A percentile compares a stretch with the other conserved stretches of the same genome.
phyloP scores from a whole-genome alignment of 2,329 filamentous ascomycete genomes.

The Nemania abortiva region DNA sequence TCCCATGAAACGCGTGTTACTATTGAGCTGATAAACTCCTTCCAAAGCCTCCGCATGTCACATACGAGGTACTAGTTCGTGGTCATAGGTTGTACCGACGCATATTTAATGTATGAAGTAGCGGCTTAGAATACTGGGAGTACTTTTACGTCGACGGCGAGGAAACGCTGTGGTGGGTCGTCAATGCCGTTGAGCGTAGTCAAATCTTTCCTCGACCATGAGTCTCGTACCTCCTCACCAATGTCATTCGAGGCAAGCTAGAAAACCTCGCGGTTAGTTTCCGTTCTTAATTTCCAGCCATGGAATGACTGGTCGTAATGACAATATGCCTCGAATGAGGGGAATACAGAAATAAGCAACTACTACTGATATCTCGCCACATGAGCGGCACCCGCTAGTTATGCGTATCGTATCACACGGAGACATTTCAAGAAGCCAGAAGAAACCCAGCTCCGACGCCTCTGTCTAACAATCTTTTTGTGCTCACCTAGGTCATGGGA shows the following conservation, averaged over 20 bases:
- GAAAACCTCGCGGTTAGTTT: background rate
- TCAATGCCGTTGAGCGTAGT: background rate
- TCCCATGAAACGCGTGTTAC: background rate
- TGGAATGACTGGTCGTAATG: background rate
- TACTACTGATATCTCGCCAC: background rate
- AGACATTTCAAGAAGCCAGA: background rate
- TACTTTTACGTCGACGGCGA: background rate
- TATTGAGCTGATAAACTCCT: background rate
- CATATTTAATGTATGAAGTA: background rate
- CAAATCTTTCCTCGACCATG: background rate
- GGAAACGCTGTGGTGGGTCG: background rate
- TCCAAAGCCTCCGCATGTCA: background rate
- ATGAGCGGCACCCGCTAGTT: background rate
- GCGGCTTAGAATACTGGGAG: background rate
- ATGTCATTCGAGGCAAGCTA: no score
- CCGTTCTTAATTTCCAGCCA: background rate
- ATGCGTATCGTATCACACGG: background rate
- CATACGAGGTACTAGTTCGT: background rate
- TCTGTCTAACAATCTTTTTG: slow-evolving; percentile 3
- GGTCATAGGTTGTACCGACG: background rate
- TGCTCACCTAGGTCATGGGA: background rate
- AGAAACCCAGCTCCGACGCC: background rate
- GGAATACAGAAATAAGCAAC: background rate
- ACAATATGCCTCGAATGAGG: background rate
- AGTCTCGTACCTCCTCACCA: no score